A percentile compares a stretch with the other conserved stretches of the same genome.
Conservation (phyloP, 345 rosid genomes). For the Lepidium africanum region DNA sequence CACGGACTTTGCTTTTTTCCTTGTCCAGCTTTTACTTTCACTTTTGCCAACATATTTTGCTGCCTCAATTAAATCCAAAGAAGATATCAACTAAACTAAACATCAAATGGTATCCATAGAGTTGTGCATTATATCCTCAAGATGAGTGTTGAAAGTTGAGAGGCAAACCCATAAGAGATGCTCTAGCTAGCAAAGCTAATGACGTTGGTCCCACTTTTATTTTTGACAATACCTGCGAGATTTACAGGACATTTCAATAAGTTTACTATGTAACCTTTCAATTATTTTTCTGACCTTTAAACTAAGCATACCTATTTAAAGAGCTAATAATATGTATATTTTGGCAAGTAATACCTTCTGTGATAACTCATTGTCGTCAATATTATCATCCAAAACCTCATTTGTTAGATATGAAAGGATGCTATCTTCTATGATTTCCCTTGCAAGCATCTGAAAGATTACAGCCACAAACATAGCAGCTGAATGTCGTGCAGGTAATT, state of each 20-base stretch:
- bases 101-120: conserved; percentile 1
- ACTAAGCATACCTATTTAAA: not conserved
- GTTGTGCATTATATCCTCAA: not conserved
- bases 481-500: not conserved
- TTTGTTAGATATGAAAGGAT: conserved; percentile 64
- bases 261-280: not conserved
- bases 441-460: conserved; percentile 67
- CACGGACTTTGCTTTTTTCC: conserved; percentile 59
- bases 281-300: not conserved
- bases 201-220: conserved; percentile 78
- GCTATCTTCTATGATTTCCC: conserved; percentile 76
- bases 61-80: conserved; percentile 24
- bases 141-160: conserved; percentile 8
- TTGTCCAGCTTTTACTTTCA: conserved; percentile 78
- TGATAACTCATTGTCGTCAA: conserved; percentile 38
- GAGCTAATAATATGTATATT: not conserved
- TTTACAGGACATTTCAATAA: not conserved
- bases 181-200: conserved; percentile 72
- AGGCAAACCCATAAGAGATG: conserved; percentile 70
- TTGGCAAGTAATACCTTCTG: conserved; percentile 42
- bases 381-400: conserved; percentile 43
- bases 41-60: conserved; percentile 91
- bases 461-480: conserved; percentile 15
- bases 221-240: conserved; percentile 57
- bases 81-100: conserved; percentile 11